Evolutionary conservation across 495 filamentous ascomycete species (phyloP), one percentile per base, ranked within the genome.

Genomic region (Durotheca rogersii): DNA sequence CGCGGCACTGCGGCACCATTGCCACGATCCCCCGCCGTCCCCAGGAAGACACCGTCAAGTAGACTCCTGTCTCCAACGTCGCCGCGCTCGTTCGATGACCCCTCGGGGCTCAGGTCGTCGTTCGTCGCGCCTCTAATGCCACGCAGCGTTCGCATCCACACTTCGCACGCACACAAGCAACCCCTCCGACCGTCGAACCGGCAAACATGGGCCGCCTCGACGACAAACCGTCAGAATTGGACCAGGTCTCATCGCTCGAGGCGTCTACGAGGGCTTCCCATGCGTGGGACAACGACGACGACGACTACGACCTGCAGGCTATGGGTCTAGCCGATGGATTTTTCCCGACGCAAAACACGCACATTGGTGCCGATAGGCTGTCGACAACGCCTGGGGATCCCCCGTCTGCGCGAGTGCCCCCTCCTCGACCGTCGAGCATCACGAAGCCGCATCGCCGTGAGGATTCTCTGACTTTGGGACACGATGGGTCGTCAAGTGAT

Each of bases 301-400:
- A 74, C 5, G 70, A 69, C 19, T 71, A 70, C 36, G 66, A 68
- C 48, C 42, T 73, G 41, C 62, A 64, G 40, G 68, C 66, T 5
- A 61, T 74, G 63, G 67, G 58, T 7, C 64, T 77, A 19, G 66
- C 72, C 4, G 72, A 77, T 57, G 73, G 73, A 14, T 75, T 72
- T 52, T 67, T 70, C 36, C 50, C 65, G 51, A 47, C 69, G 36
- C 52, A 70, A 32, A 59, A 66, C 46, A 61, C 68, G 44, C 65
- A 69, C 35, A 50, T 46, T 34, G 49, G 57, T 14, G 41, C 36
- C 36, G 12, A 49, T 15, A 45, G 60, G 9, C 53, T 66, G 2
- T 48, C 61, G 9, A 57, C 52, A n/a, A 50, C 29, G 25, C 53
- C 37, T 15, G 46, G 41, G 36, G 42, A 55, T 11, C 27, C 27